A percentile compares a stretch with the other conserved stretches of the same genome.
Evolutionary conservation across 2,329 filamentous ascomycete species (phyloP).

Genomic region (Tolypocladium endophyticum): DNA sequence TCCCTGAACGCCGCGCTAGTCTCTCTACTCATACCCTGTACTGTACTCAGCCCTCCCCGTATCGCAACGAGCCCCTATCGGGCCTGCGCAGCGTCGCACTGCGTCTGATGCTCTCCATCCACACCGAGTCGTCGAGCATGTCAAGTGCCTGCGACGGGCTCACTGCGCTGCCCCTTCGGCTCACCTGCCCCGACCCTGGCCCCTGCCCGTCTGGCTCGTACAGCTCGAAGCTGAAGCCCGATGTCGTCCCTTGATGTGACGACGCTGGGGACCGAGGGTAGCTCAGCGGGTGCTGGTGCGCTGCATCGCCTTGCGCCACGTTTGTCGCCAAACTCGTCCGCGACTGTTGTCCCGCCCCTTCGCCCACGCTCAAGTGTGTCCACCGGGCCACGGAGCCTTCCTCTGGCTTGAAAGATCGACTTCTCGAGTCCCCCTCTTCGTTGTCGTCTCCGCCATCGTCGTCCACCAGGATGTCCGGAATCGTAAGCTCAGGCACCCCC

Average conservation of each 20-base stretch:
- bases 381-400: conserved; percentile 4
- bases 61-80: conserved; percentile 22
- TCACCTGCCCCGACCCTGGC: conserved; percentile 26
- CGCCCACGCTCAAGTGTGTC: conserved; percentile 6
- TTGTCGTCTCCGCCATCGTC: conserved; percentile 49
- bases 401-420: conserved; percentile 24
- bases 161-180: conserved; percentile 57
- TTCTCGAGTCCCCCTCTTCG: conserved; percentile 22
- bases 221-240: conserved; percentile 49
- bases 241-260: conserved; percentile 32
- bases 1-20: neutral
- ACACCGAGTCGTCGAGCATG: conserved; percentile 79
- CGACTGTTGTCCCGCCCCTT: conserved; percentile 2
- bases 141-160: conserved; percentile 70
- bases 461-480: conserved; percentile 86
- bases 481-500: conserved; percentile 64
- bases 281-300: conserved; percentile 39
- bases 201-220: conserved; percentile 29
- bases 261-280: conserved; percentile 37
- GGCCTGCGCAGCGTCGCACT: conserved; percentile 62
- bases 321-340: conserved; percentile 24
- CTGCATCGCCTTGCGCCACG: conserved; percentile 22
- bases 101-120: conserved; percentile 84
- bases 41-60: conserved; percentile 15
- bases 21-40: no score